Base-by-base conservation (phyloP, 1,139 yeast genomes). In the Pichia sp. region DNA sequence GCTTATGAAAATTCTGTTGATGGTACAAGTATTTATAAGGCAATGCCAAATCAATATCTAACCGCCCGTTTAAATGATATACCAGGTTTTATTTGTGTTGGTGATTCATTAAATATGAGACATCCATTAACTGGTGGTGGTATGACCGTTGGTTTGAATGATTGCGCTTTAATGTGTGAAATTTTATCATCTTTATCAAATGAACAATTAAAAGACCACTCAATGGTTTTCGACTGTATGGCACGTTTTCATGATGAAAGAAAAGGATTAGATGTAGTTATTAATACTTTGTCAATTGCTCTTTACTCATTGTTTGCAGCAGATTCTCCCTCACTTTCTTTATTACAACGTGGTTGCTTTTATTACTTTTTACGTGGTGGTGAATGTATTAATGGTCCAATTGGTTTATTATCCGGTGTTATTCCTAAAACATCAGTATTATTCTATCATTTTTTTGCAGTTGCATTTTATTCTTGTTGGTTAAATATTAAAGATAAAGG, bases 51-150 rank as follows among this genome's bases (percentile, higher is more conserved):
- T 68, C 95, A 94, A 61, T 92, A 79, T 67, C 73, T 92, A 50
- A 79, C 95, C 7, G 97, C 97, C 0, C 72, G 78, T 52, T 72
- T 75, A 45, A 79, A 78, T 58, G 72, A 73, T 26, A 74, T 79
- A 43, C 81, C 81, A 18, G 99, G 99, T n/a, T 70, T 89, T 48
- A 73, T 92, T 40, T 75, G 92, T 58, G 66, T 92, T 43, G 99
- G 99, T 39, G 99, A 92, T 65, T 88, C 98, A 2, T 75, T 90
- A 61, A 92, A 92, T 66, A 92, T 92, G 97, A 79, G 99, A 64
- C 99, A 92, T 66, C 99, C 99, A 26, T 75, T 92, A 55, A 92
- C 98, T 1, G 99, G 99, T 42, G 98, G 98, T 52, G 99, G 99
- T 53, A 92, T 92, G 99, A 90, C 97, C 9, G 98, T 92, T 41